Evolutionary conservation across 345 rosid genomes (phyloP), one percentile per base, ranked within the genome.

Genomic region (Murraya koenigii): DNA sequence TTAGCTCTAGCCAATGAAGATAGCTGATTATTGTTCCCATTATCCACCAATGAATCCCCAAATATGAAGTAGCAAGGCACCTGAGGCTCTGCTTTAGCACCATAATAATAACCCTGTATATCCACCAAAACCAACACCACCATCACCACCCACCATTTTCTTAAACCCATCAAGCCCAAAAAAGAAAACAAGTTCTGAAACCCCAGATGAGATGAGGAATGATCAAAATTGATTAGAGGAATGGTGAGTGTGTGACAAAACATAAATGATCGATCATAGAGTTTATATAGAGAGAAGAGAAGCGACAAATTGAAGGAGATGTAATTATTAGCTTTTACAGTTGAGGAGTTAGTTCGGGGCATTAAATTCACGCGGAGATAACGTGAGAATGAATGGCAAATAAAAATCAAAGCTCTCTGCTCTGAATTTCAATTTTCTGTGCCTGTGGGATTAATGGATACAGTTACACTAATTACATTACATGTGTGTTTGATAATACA

Each of bases 21-120:
- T 20, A 94, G 97, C 39, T 62, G 77, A 71, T 94, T 94, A 81
- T 94, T 94, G 80, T 94, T 94, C 75, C 98, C 98, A 80, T 86
- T 91, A 47, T 94, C 98, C n/a, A 91, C 97, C 88, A 94, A 81
- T 26, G 98, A 94, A 72, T 94, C 98, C 68, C 98, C 98, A 65
- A 94, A 94, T 67, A 93, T 82, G 79, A 93, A 94, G 86, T 85
- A 93, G 78, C 97, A 90, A 35, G 98, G 97, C 36, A 82, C 97
- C 72, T 88, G 91, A 2, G 93, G 93, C 11, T 79, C 89, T 33
- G 84, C 92, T 56, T 41, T 77, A 23, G 66, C 84, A 4, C 70
- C 80, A 54, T 62, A 74, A 32, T 65, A 74, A 32, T 72, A 44
- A 13, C 3, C 13, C 49, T 3, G 35, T 63, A 79, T 54, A 79